phyloP scores from a whole-genome alignment of 1,284 basidiomycete genomes.

The Rhizopogon parksii region DNA sequence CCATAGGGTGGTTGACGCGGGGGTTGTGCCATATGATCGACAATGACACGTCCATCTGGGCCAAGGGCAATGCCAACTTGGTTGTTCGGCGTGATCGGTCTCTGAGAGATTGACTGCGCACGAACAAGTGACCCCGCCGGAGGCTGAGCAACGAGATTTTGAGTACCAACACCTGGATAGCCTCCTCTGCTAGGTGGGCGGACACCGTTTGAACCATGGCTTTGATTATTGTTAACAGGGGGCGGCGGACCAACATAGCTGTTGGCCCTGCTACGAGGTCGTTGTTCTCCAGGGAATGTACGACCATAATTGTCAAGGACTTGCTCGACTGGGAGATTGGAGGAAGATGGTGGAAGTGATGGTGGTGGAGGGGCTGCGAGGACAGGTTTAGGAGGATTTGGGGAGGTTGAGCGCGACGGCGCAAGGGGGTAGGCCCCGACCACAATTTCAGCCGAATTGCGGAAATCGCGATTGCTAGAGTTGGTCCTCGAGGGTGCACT shows the following conservation, averaged over 20 bases:
- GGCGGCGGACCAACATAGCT: conserved; percentile 34
- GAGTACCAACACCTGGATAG: conserved; percentile 74
- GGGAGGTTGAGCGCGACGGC: conserved; percentile 67
- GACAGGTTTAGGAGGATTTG: conserved; percentile 61
- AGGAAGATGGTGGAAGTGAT: conserved; percentile 29
- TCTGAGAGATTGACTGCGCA: conserved; percentile 13
- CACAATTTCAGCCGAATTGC: conserved; percentile 64
- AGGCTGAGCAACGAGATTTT: conserved; percentile 33
- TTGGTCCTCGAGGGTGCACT: conserved; percentile 15
- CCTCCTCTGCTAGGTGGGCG: conserved; percentile 56
- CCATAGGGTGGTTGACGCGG: conserved; percentile 4
- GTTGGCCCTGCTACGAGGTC: conserved; percentile 38
- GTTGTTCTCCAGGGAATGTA: conserved; percentile 75
- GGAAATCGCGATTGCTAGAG: conserved; percentile 41
- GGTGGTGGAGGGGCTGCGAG: conserved; percentile 61
- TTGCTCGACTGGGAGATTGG: conserved; percentile 58
- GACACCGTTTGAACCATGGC: conserved; percentile 32
- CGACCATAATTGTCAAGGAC: conserved; percentile 77
- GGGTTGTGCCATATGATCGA: conserved; percentile 22
- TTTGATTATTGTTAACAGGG: conserved; percentile 23
- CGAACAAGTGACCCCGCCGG: conserved; percentile 17
- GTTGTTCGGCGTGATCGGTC: conserved; percentile 23
- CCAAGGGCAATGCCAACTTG: conserved; percentile 26
- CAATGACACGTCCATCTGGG: conserved; percentile 26
- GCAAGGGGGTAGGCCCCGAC: conserved; percentile 64